Conservation (phyloP, 2,329 filamentous ascomycete species). For the Coniochaeta ligniaria region DNA sequence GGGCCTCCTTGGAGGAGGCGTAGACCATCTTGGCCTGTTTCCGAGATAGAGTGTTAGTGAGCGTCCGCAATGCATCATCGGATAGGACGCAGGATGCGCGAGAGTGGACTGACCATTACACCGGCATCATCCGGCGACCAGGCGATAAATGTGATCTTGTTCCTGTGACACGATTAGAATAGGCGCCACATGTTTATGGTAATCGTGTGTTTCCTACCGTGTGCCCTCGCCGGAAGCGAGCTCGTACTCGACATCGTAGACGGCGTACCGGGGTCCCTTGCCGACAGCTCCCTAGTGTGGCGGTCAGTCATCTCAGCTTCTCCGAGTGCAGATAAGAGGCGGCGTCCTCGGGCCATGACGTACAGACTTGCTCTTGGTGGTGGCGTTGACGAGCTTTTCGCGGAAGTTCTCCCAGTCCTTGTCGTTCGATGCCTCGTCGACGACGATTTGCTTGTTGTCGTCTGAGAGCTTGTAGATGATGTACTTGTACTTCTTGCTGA, state of each 20-base stretch:
- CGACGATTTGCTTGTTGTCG: slow-evolving; percentile 73
- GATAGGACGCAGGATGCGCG: neutral
- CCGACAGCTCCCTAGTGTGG: slow-evolving; percentile 42
- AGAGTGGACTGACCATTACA: slow-evolving; percentile 55
- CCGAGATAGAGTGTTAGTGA: neutral
- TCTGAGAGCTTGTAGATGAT: slow-evolving; percentile 85
- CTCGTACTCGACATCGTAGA: slow-evolving; percentile 79
- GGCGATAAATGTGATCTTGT: slow-evolving; percentile 72
- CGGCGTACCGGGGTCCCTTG: slow-evolving; percentile 71
- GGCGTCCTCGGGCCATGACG: slow-evolving; percentile 15
- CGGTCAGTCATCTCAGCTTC: neutral
- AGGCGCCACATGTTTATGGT: neutral
- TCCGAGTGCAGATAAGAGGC: neutral
- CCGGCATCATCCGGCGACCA: slow-evolving; percentile 78
- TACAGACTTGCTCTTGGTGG: slow-evolving; percentile 64
- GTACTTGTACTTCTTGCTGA: slow-evolving; percentile 74
- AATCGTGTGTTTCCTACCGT: slow-evolving; percentile 38
- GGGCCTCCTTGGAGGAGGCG: slow-evolving; percentile 79
- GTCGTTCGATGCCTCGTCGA: slow-evolving; percentile 64
- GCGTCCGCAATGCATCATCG: neutral
- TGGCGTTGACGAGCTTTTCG: slow-evolving; percentile 66
- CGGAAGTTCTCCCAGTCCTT: slow-evolving; percentile 68
- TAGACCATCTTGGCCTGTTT: slow-evolving; percentile 79
- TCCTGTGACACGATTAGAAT: slow-evolving; percentile 34
- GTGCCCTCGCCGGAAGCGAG: slow-evolving; percentile 65